phyloP scores from a whole-genome alignment of 2,329 filamentous ascomycete genomes.

The Sarocladium oryzae region DNA sequence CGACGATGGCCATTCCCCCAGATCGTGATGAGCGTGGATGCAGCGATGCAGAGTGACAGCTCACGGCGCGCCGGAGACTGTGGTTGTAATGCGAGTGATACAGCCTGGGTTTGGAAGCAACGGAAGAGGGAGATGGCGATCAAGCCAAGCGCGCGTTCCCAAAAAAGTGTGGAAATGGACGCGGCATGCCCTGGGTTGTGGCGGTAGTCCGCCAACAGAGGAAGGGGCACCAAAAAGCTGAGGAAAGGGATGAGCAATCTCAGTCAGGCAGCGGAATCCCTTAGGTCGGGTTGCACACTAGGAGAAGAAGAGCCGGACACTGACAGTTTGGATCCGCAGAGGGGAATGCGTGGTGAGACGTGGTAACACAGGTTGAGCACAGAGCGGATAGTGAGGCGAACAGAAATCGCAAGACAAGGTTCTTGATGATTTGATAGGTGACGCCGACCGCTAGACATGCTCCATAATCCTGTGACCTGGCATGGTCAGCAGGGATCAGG shows the following conservation, averaged over 20 bases:
- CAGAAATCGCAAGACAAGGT: not conserved
- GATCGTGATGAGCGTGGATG: too few relatives aligned
- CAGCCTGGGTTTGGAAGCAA: too few relatives aligned
- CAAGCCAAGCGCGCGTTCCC: not conserved
- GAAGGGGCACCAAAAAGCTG: not conserved
- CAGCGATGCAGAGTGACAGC: too few relatives aligned
- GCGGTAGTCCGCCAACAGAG: not conserved
- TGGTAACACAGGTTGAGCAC: conserved; percentile 3
- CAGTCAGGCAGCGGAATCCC: conserved; percentile 1
- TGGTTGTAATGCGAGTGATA: too few relatives aligned
- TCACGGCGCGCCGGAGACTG: too few relatives aligned
- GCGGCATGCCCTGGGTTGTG: not conserved
- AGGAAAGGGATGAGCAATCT: not conserved
- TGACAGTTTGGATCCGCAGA: not conserved
- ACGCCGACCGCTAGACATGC: not conserved
- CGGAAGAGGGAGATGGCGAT: too few relatives aligned
- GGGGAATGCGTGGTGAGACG: not conserved
- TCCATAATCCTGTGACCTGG: conserved; percentile 1
- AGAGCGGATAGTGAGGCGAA: conserved; percentile 6
- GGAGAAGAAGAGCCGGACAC: not conserved
- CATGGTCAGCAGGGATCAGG: not conserved
- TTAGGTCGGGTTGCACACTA: conserved; percentile 6
- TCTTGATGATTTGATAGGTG: conserved; percentile 2
- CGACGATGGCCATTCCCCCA: not conserved
- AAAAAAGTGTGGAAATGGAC: not conserved